Evolutionary conservation across 257 asterid species (phyloP).

Genomic region (Knoxia roxburghii): DNA sequence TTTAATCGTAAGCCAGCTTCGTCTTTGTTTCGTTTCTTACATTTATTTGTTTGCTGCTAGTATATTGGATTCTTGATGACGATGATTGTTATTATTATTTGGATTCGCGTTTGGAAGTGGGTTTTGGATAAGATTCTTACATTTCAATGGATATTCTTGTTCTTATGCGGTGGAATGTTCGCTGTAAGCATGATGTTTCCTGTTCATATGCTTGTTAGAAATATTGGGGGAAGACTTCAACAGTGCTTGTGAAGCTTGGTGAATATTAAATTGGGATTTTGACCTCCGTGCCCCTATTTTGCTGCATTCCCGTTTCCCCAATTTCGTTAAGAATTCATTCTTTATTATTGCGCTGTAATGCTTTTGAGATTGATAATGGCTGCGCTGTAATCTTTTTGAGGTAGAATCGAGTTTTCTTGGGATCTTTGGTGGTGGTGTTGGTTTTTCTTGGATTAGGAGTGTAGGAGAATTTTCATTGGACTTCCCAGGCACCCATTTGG

Average conservation of each 20-base stretch:
- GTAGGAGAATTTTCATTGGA: neutral
- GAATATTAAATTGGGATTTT: neutral
- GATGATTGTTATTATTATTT: no score
- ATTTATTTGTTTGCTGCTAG: neutral
- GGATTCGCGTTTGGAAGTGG: neutral
- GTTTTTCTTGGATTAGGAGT: neutral
- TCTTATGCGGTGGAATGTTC: neutral
- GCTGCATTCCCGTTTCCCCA: neutral
- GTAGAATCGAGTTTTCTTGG: neutral
- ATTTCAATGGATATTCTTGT: neutral
- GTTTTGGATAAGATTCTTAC: neutral
- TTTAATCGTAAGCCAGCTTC: conserved; percentile 22
- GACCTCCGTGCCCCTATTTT: neutral
- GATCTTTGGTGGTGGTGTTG: neutral
- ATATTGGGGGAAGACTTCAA: neutral
- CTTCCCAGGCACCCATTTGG: neutral
- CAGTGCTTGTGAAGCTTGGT: neutral
- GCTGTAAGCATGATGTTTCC: neutral
- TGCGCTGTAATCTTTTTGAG: neutral
- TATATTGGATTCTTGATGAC: neutral
- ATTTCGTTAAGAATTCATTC: conserved; percentile 1
- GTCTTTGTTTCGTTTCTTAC: neutral
- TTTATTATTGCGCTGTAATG: neutral
- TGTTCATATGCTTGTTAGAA: neutral
- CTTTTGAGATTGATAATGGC: no score